Percentiles rank a stretch among this genome's conserved stretches.
phyloP scores from a whole-genome alignment of 306 rosid genomes.

The Cucurbita maxima region DNA sequence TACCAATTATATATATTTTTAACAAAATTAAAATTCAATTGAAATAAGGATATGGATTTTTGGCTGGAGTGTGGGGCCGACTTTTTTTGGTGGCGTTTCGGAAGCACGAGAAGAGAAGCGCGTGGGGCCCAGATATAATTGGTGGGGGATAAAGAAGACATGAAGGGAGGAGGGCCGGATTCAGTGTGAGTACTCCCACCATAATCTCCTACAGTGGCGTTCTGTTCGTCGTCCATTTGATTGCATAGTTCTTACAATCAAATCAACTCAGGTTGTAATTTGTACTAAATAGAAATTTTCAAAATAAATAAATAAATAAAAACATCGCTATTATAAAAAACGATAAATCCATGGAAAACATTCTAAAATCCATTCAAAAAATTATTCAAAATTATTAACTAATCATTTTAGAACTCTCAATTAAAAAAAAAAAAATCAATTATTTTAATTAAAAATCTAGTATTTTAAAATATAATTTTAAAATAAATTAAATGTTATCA shows the following conservation, averaged over 20 bases:
- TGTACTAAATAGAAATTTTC: background rate
- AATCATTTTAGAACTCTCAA: too few relatives aligned
- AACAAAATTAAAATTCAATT: too few relatives aligned
- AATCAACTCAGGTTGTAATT: background rate
- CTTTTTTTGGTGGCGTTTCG: background rate
- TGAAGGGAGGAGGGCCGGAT: background rate
- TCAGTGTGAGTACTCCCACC: background rate
- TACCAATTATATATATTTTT: too few relatives aligned
- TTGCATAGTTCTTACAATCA: background rate
- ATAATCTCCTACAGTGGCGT: background rate
- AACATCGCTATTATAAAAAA: background rate
- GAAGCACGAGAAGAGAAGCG: background rate
- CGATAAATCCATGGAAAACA: background rate
- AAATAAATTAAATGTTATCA: too few relatives aligned
- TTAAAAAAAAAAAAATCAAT: too few relatives aligned
- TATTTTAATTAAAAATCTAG: too few relatives aligned
- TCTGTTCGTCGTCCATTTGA: background rate
- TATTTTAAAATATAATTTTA: too few relatives aligned
- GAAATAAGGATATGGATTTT: too few relatives aligned
- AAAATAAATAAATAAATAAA: too few relatives aligned
- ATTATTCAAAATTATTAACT: too few relatives aligned
- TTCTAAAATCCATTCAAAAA: background rate
- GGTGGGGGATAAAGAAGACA: slow-evolving; percentile 5
- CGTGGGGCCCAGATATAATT: slow-evolving; percentile 5
- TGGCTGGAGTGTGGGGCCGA: background rate